Percentiles rank a stretch among this genome's conserved stretches.
Conservation (phyloP, 305 asterid genomes). For the Fraxinus floribunda region DNA sequence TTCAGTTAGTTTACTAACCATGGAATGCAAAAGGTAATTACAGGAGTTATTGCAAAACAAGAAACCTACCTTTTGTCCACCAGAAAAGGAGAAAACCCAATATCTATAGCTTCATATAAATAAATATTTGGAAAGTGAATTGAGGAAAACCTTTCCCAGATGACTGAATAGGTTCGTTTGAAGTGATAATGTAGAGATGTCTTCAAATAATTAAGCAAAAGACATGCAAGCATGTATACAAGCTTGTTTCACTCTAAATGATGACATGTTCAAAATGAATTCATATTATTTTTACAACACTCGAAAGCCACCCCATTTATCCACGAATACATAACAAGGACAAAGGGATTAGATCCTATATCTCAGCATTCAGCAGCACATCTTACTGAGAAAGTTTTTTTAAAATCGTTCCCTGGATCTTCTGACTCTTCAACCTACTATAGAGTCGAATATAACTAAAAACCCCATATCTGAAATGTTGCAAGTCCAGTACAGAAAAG, state of each 20-base stretch:
- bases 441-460: conserved; percentile 3
- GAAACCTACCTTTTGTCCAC: background rate
- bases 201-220: background rate
- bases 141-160: background rate
- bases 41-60: background rate
- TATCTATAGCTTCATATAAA: conserved; percentile 3
- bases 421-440: conserved; percentile 10
- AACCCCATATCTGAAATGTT: background rate
- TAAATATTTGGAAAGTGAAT: background rate
- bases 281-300: background rate
- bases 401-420: conserved; percentile 1
- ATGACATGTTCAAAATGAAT: background rate
- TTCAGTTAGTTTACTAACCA: background rate
- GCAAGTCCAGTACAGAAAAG: background rate
- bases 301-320: background rate
- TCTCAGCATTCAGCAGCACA: background rate
- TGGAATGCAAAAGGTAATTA: background rate
- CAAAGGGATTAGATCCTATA: background rate
- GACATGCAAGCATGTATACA: background rate
- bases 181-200: background rate
- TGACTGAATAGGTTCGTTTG: background rate
- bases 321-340: background rate
- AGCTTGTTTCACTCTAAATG: background rate
- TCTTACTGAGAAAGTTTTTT: background rate
- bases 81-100: conserved; percentile 6